Evolutionary conservation across 1,284 basidiomycete species (phyloP).

Genomic region (Ustilago vetiveriae): DNA sequence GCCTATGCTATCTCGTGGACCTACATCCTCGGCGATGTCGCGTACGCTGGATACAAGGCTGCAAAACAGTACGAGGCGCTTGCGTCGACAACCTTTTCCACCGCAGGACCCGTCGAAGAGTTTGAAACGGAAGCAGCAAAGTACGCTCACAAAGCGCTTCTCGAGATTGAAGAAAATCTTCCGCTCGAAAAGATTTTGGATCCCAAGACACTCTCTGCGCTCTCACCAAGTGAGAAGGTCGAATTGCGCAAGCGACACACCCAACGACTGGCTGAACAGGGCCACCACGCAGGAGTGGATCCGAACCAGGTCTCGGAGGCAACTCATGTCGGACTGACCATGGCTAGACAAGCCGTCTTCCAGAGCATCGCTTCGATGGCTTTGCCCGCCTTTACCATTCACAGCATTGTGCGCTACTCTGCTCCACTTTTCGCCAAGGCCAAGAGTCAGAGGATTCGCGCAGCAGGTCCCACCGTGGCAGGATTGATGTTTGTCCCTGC

Average conservation of each 20-base stretch:
- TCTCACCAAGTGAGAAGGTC: slow-evolving; percentile 46
- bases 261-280: slow-evolving; percentile 29
- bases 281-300: slow-evolving; percentile 34
- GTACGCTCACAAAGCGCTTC: slow-evolving; percentile 32
- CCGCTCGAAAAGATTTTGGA: slow-evolving; percentile 44
- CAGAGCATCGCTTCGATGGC: slow-evolving; percentile 64
- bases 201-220: slow-evolving; percentile 25
- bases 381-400: slow-evolving; percentile 63
- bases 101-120: slow-evolving; percentile 15
- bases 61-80: slow-evolving; percentile 40
- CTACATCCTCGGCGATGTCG: slow-evolving; percentile 77
- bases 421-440: slow-evolving; percentile 78
- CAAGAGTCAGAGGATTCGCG: slow-evolving; percentile 74
- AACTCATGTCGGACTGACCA: slow-evolving; percentile 49
- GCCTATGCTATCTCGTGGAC: slow-evolving; percentile 89
- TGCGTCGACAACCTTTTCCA: slow-evolving; percentile 21
- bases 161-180: slow-evolving; percentile 17
- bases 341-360: slow-evolving; percentile 60
- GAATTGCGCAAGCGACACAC: slow-evolving; percentile 47
- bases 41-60: slow-evolving; percentile 84
- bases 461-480: slow-evolving; percentile 83
- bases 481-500: slow-evolving; percentile 70
- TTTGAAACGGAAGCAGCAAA: slow-evolving; percentile 38
- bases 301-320: slow-evolving; percentile 32
- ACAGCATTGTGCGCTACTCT: slow-evolving; percentile 71